A percentile compares a stretch with the other conserved stretches of the same genome.
These are phyloP conservation scores for Marsdenia floribunda DNA, from an alignment of 257 asterid genomes.

Conservation along the genomic window DNA sequence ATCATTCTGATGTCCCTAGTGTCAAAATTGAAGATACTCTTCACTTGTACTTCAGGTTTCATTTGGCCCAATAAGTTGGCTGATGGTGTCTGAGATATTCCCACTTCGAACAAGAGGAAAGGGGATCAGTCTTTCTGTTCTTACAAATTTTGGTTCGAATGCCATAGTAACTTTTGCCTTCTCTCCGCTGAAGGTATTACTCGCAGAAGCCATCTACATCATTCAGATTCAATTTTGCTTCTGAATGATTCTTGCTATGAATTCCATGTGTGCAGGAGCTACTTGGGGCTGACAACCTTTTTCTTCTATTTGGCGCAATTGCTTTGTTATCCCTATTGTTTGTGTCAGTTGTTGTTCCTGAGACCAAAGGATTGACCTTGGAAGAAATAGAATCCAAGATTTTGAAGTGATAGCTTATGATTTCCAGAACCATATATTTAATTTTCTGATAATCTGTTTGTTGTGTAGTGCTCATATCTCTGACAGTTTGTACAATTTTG, in stretches of 20 bases:
- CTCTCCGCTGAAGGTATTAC: slow-evolving; percentile 74
- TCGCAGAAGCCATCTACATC: background rate
- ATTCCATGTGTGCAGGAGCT: slow-evolving; percentile 50
- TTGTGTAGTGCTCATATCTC: background rate
- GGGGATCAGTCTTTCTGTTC: slow-evolving; percentile 98
- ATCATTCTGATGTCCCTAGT: background rate
- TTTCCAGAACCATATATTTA: background rate
- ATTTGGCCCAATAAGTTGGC: slow-evolving; percentile 99
- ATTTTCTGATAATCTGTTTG: slow-evolving; percentile 3
- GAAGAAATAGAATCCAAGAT: slow-evolving; percentile 91
- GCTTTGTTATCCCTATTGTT: slow-evolving; percentile 64
- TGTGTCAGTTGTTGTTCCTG: slow-evolving; percentile 65
- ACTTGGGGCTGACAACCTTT: slow-evolving; percentile 84
- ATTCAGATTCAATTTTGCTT: background rate
- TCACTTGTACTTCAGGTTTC: slow-evolving; percentile 53
- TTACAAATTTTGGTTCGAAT: slow-evolving; percentile 86
- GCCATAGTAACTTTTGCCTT: slow-evolving; percentile 96
- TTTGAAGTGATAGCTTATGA: slow-evolving; percentile 45
- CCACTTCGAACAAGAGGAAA: slow-evolving; percentile 93
- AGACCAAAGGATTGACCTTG: slow-evolving; percentile 98
- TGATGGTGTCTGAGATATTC: slow-evolving; percentile 97
- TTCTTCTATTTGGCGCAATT: slow-evolving; percentile 82
- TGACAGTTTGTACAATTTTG: no score
- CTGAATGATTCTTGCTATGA: background rate
- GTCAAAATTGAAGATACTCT: background rate